Evolutionary conservation across 108 stramenopile species (phyloP).

Genomic region (Pseudonitzschia pungens): DNA sequence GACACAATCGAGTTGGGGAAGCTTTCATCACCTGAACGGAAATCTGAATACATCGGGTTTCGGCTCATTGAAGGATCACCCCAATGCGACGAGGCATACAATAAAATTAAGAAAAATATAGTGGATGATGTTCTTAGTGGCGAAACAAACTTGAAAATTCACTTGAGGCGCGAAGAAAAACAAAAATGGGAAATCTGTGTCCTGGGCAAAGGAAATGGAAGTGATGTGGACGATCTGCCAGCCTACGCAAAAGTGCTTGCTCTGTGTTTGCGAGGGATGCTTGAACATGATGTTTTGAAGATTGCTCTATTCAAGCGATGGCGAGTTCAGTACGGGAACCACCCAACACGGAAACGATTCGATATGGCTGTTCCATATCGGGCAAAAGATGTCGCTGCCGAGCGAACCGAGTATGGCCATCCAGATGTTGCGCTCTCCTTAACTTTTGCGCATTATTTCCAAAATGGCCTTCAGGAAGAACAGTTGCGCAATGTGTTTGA

Average conservation of each 20-base stretch:
- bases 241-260: background rate
- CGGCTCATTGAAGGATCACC: background rate
- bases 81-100: background rate
- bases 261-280: constrained; percentile 7
- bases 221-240: background rate
- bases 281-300: constrained; percentile 1
- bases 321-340: constrained; percentile 2
- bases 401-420: constrained; percentile 7
- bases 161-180: background rate
- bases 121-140: background rate
- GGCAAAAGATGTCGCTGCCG: constrained; percentile 6
- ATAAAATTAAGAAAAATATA: background rate
- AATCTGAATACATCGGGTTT: background rate
- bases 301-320: background rate
- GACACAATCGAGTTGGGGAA: background rate
- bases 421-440: constrained; percentile 2
- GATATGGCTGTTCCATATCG: constrained; percentile 6
- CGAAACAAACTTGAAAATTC: background rate
- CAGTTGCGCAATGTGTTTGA: constrained; percentile 7
- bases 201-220: background rate
- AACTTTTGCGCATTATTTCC: constrained; percentile 9
- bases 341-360: background rate
- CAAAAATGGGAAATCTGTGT: constrained; percentile 1
- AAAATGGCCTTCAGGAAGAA: background rate
- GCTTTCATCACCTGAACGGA: background rate